A percentile compares a stretch with the other conserved stretches of the same genome.
These are phyloP conservation scores for Phoma sp. DNA, from an alignment of 2,329 filamentous ascomycete species.

Conservation along the genomic window DNA sequence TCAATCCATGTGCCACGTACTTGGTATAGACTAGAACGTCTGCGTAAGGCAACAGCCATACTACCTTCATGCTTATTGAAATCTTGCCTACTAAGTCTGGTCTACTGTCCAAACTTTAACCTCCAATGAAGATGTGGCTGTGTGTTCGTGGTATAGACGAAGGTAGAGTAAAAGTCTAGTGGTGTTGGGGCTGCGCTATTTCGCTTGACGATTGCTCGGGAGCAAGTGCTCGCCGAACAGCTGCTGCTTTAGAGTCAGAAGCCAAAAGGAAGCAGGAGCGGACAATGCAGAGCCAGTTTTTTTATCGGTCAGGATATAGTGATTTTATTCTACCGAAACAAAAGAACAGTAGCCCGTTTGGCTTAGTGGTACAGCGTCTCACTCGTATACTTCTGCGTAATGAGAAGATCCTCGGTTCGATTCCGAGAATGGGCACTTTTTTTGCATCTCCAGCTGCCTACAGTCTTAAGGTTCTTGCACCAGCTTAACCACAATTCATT, in stretches of 20 bases:
- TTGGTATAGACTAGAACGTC: too few species aligned
- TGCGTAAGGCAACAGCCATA: background rate
- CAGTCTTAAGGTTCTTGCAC: too few species aligned
- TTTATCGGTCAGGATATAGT: too few species aligned
- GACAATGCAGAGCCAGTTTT: too few species aligned
- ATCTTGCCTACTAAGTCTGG: too few species aligned
- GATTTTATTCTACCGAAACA: background rate
- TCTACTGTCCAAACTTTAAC: too few species aligned
- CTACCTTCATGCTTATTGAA: background rate
- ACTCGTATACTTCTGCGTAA: conserved; percentile 14
- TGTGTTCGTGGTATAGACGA: too few species aligned
- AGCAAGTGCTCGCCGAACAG: background rate
- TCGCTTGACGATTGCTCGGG: background rate
- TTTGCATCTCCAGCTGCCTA: background rate
- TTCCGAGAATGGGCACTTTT: conserved; percentile 21
- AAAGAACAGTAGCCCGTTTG: conserved; percentile 12
- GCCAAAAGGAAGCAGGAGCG: too few species aligned
- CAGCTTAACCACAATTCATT: too few species aligned
- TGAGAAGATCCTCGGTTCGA: conserved; percentile 26
- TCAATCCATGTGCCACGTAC: background rate
- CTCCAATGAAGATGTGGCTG: background rate
- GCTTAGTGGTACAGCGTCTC: conserved; percentile 25
- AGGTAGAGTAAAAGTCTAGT: too few species aligned
- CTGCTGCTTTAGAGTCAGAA: too few species aligned
- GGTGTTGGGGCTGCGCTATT: background rate